Conservation (phyloP, 441 rosid species). For the Metrosideros polymorpha region DNA sequence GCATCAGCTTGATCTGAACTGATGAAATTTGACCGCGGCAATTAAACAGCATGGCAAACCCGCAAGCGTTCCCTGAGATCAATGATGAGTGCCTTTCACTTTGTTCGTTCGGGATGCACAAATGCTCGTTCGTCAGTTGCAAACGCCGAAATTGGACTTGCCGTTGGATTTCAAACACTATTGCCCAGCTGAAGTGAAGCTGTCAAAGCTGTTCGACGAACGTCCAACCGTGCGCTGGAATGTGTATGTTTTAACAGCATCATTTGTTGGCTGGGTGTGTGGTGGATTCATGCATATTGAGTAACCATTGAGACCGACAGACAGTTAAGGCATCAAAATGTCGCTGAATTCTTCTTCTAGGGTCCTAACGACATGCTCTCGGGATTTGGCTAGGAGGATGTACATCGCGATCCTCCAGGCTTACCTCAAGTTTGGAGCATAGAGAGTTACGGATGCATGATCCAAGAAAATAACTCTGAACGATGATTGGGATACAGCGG, state of each 20-base stretch:
- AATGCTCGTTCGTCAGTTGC: background rate
- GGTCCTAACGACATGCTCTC: background rate
- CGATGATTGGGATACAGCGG: constrained; percentile 30
- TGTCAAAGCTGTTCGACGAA: background rate
- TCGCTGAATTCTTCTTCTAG: background rate
- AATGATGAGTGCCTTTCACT: background rate
- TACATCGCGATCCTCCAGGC: constrained; percentile 35
- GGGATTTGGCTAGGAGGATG: constrained; percentile 36
- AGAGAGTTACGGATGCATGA: constrained; percentile 23
- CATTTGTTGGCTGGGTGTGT: background rate
- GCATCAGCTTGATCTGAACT: background rate
- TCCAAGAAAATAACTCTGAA: constrained; percentile 29
- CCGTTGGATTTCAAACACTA: background rate
- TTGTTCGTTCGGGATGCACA: background rate
- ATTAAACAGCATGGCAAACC: background rate
- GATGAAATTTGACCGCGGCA: background rate
- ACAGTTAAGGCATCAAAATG: background rate
- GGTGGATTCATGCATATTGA: background rate
- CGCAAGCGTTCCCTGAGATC: background rate
- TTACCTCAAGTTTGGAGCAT: constrained; percentile 43
- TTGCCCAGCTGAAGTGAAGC: background rate
- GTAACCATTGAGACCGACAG: background rate
- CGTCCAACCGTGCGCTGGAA: background rate
- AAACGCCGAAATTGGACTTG: background rate
- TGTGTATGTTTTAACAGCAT: background rate